phyloP scores from a whole-genome alignment of 176 grass and related monocot genomes.

The Urochloa ruziziensis region DNA sequence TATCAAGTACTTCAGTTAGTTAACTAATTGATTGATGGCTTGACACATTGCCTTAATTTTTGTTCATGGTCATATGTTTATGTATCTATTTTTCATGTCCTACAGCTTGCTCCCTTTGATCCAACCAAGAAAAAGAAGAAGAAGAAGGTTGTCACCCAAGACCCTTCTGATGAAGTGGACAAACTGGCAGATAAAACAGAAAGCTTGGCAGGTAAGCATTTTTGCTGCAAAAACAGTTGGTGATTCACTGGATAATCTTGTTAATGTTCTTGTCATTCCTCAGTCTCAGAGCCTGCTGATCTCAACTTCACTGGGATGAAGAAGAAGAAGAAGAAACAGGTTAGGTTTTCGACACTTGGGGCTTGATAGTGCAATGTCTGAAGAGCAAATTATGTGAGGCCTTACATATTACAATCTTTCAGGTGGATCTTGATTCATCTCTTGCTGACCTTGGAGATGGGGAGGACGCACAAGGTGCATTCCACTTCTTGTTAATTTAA shows the following conservation, averaged over 20 bases:
- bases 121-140: slow-evolving; percentile 91
- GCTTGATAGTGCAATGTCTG: background rate
- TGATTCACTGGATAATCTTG: background rate
- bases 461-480: slow-evolving; percentile 41
- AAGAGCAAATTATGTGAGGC: background rate
- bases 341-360: slow-evolving; percentile 4
- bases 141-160: slow-evolving; percentile 74
- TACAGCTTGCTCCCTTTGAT: slow-evolving; percentile 72
- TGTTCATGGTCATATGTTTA: background rate
- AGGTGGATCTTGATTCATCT: slow-evolving; percentile 66
- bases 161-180: slow-evolving; percentile 58
- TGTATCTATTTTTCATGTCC: background rate
- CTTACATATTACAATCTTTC: slow-evolving; percentile 25
- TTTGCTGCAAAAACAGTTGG: background rate
- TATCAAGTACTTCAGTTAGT: background rate
- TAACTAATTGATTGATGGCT: background rate
- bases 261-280: slow-evolving; percentile 16
- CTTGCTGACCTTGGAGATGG: slow-evolving; percentile 43
- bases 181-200: slow-evolving; percentile 62
- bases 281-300: slow-evolving; percentile 47
- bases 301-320: slow-evolving; percentile 57
- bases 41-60: background rate
- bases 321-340: slow-evolving; percentile 85
- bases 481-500: background rate
- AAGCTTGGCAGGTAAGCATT: slow-evolving; percentile 25